Evolutionary conservation across 2,329 filamentous ascomycete genomes (phyloP), one percentile per base, ranked within the genome.

Genomic region (Penicillium carneum): DNA sequence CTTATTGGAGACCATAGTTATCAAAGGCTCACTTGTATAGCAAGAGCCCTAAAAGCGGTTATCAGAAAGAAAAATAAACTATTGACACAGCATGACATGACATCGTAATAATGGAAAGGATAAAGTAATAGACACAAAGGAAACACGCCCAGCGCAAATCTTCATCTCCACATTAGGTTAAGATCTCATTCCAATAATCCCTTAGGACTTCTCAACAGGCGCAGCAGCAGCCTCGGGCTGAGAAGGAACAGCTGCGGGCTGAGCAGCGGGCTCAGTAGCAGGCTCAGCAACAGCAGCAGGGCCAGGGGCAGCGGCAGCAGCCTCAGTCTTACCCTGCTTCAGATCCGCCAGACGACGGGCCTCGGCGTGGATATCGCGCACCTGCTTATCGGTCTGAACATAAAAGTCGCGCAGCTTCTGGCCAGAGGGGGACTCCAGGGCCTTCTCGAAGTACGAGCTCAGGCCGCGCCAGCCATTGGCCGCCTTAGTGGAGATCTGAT

Each of bases 361-460:
- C 84, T 99, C 95, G 64, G 84, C 86, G 81, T 99, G 95, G 48
- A 99, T 95, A 76, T 99, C 95, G 71, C 92, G 85, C 34, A 97
- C 93, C 80, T 98, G 93, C 82, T 92, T 92, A 76, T 90, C 88
- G 65, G 91, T 87, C 69, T 92, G 84, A 8, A 88, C 85, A 81
- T 99, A 99, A 82, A 99, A 99, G 65, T 89, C 84, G 69, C 91
- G 90, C 63, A 99, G 82, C 80, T 90, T 92, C 83, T 93, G 88
- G 70, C 95, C 95, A 1, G 93, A 96, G 10, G 93, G 92, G 0
- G 93, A 96, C 76, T 85, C 89, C 59, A 89, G 83, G 2, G 94
- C 94, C 85, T 96, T 96, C 81, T 98, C 94, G 75, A 97, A 98
- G 86, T 98, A 99, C 12, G 90, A 92, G 77, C 84, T 84, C 63